Evolutionary conservation across 1,284 basidiomycete genomes (phyloP), one percentile per base, ranked within the genome.

Genomic region (Porodaedalea pini): DNA sequence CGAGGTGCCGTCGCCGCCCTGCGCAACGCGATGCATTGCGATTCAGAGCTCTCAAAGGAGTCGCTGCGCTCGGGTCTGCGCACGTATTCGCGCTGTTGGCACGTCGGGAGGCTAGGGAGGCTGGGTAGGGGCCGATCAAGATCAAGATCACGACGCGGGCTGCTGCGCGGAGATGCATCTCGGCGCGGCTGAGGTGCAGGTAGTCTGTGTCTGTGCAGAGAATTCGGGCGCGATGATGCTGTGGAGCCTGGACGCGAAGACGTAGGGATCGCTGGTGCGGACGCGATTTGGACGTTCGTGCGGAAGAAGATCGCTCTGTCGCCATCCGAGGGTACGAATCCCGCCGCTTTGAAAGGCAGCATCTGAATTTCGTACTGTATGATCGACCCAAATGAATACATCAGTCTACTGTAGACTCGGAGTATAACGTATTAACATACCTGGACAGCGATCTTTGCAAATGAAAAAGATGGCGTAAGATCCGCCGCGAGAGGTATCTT

Each of bases 301-400:
- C 44, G 41, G 44, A 58, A 58, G n/a, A 45, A 31, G 17, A 51
- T 43, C 15, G 48, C 37, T 25, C 40, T 50, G n/a, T 51, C 40
- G 7, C 48, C 50, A 29, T 49, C 44, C 29, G 37, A 50, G 15
- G 56, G 41, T 17, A 47, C 50, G 25, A 58, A 58, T 8, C 56
- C 56, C 1, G 56, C 36, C 13, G 45, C 29, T 29, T 47, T 27
- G 44, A 58, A 48, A 8, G 56, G 31, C 8, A 41, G 41, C 11
- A 58, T 45, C 43, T 58, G 45, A 17, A 58, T 44, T 31, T 39
- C 41, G 40, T 58, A 58, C 56, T 58, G 47, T 19, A 36, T 17
- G 17, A 27, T 21, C 41, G 21, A 41, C 19, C 23, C 8, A 25
- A 7, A 17, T 21, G 7, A 25, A 52, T 39, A 6, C 8, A 15